Percentiles rank a stretch among this genome's conserved stretches.
phyloP scores from a whole-genome alignment of 202 grass and related monocot species.

The Alloteropsis angusta region DNA sequence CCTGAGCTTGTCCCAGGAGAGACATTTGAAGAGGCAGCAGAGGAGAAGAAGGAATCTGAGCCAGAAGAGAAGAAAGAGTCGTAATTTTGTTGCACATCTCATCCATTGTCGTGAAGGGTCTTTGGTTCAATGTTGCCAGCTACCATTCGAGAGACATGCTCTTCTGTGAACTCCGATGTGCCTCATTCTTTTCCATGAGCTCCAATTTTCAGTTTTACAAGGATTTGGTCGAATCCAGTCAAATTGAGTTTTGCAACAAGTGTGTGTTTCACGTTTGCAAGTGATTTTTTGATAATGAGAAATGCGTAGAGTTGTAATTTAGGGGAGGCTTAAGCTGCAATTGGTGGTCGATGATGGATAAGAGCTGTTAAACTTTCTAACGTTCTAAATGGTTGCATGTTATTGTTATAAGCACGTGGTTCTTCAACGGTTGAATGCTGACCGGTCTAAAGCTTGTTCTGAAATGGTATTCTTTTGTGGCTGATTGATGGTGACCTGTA shows the following conservation, averaged over 20 bases:
- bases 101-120: slow-evolving; percentile 31
- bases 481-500: too few species aligned
- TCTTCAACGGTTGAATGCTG: background rate
- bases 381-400: background rate
- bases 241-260: slow-evolving; percentile 25
- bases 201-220: slow-evolving; percentile 28
- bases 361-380: background rate
- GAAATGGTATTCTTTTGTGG: background rate
- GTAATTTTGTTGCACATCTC: slow-evolving; percentile 29
- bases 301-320: background rate
- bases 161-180: slow-evolving; percentile 10
- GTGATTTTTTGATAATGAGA: background rate
- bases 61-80: slow-evolving; percentile 41
- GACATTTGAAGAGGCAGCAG: slow-evolving; percentile 70
- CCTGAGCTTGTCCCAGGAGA: slow-evolving; percentile 80
- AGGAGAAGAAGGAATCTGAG: slow-evolving; percentile 55
- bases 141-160: slow-evolving; percentile 23
- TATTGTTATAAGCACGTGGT: background rate
- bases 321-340: background rate
- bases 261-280: background rate
- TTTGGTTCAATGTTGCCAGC: slow-evolving; percentile 20
- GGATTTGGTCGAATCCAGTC: slow-evolving; percentile 20
- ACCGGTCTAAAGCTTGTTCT: background rate
- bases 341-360: background rate
- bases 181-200: slow-evolving; percentile 7